phyloP scores from a whole-genome alignment of 2,329 filamentous ascomycete species.

The Verticillium nubilum region DNA sequence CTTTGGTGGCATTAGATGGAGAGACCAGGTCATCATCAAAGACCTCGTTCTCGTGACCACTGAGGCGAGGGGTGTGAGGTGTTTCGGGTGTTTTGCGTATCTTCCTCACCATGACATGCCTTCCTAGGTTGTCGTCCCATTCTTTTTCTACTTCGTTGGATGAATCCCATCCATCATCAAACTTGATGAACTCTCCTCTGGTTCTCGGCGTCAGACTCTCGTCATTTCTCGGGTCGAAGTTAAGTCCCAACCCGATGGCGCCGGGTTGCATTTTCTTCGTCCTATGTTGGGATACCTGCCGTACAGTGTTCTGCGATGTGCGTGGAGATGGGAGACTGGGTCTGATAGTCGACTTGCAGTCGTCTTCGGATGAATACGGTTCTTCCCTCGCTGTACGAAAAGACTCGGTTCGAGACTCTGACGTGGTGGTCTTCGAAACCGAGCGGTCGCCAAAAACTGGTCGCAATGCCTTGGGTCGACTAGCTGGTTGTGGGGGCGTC shows the following conservation, averaged over 20 bases:
- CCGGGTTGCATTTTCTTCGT: conserved; percentile 8
- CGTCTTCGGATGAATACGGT: conserved; percentile 55
- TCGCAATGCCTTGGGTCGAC: conserved; percentile 38
- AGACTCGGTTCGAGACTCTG: conserved; percentile 60
- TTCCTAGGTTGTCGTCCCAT: conserved; percentile 49
- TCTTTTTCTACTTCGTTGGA: conserved; percentile 44
- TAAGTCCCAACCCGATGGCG: conserved; percentile 7
- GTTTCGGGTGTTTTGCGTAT: conserved; percentile 17
- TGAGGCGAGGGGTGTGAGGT: not conserved
- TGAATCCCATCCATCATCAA: conserved; percentile 55
- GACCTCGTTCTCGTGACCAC: conserved; percentile 24
- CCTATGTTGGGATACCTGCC: conserved; percentile 26
- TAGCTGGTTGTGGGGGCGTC: conserved; percentile 57
- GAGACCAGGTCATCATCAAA: conserved; percentile 41
- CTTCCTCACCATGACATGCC: conserved; percentile 49
- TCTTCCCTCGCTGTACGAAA: conserved; percentile 68
- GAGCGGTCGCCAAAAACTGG: conserved; percentile 42
- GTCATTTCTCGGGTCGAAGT: conserved; percentile 18
- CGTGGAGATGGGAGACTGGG: conserved; percentile 31
- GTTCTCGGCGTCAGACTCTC: conserved; percentile 34
- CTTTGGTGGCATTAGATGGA: conserved; percentile 47
- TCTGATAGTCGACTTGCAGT: conserved; percentile 34
- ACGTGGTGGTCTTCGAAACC: conserved; percentile 46
- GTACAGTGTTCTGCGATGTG: conserved; percentile 38
- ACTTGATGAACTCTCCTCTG: conserved; percentile 45